These are phyloP conservation scores for Fusarium circinatum DNA, from an alignment of 2,329 filamentous ascomycete species.

Conservation along the genomic window DNA sequence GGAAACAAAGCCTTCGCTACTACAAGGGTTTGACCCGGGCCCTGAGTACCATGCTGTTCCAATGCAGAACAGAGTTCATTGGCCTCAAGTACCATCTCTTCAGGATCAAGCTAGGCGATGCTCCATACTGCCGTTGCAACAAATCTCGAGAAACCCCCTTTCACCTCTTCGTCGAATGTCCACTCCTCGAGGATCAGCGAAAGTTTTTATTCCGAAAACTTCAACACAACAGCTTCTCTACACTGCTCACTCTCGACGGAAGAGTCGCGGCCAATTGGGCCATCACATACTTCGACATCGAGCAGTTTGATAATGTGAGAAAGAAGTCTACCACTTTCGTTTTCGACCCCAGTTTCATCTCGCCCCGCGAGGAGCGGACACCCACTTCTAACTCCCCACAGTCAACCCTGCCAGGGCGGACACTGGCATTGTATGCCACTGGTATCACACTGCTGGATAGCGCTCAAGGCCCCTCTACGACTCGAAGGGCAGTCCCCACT, in stretches of 20 bases:
- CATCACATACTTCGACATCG: neutral
- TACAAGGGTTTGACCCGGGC: neutral
- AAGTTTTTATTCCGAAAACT: neutral
- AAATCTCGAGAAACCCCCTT: neutral
- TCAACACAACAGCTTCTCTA: neutral
- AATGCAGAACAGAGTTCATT: neutral
- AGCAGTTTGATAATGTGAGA: neutral
- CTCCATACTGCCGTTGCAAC: neutral
- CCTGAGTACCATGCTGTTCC: conserved; percentile 3
- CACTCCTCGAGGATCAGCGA: neutral
- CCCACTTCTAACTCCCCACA: neutral
- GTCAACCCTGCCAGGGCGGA: neutral
- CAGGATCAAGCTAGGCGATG: neutral
- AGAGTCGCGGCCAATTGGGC: neutral
- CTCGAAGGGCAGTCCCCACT: neutral
- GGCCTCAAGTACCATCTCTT: neutral
- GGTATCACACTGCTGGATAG: neutral
- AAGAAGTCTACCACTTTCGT: neutral
- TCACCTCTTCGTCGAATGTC: neutral
- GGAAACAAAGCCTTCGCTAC: neutral
- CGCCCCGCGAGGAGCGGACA: neutral
- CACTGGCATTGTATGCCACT: neutral
- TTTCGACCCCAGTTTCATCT: neutral
- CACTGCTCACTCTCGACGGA: neutral
- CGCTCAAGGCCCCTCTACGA: neutral